These are phyloP conservation scores for Herpetomonas tarakana DNA, from an alignment of 208 protist species.

Conservation along the genomic window DNA sequence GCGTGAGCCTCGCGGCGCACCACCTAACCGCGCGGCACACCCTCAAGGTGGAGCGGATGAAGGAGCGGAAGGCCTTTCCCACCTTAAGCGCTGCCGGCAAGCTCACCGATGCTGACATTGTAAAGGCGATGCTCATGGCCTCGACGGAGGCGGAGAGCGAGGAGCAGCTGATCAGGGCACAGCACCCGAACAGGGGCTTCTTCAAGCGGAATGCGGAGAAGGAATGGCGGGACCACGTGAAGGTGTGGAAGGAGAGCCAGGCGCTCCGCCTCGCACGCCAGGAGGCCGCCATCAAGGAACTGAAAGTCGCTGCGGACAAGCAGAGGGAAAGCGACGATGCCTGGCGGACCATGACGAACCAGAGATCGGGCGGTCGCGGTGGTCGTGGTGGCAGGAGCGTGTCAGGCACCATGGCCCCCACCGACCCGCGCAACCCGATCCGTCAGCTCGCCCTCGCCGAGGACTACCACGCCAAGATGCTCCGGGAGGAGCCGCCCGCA, in stretches of 20 bases:
- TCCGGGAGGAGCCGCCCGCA: constrained; percentile 13
- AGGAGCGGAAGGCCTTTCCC: constrained; percentile 47
- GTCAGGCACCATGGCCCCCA: background rate
- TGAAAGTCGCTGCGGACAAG: constrained; percentile 25
- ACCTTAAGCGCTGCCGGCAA: constrained; percentile 44
- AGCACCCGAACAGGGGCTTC: constrained; percentile 66
- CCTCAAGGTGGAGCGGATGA: constrained; percentile 26
- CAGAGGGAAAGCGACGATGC: constrained; percentile 26
- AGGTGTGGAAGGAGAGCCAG: constrained; percentile 41
- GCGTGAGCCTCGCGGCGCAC: constrained; percentile 37
- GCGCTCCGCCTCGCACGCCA: constrained; percentile 16
- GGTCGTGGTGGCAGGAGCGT: constrained; percentile 2
- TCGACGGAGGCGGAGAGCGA: constrained; percentile 23
- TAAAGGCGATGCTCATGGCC: constrained; percentile 5
- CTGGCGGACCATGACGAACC: constrained; percentile 29
- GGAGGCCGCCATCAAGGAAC: constrained; percentile 21
- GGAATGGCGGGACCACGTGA: constrained; percentile 35
- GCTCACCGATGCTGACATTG: constrained; percentile 22
- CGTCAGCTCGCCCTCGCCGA: constrained; percentile 30
- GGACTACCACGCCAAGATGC: constrained; percentile 22
- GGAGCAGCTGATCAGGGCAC: constrained; percentile 45
- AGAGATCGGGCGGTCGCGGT: constrained; percentile 13
- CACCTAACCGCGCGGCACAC: constrained; percentile 32
- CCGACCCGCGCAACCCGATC: constrained; percentile 22
- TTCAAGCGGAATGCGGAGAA: constrained; percentile 42